Evolutionary conservation across 192 early-diverging fungal species (phyloP).

Genomic region (Coemansia sp.): DNA sequence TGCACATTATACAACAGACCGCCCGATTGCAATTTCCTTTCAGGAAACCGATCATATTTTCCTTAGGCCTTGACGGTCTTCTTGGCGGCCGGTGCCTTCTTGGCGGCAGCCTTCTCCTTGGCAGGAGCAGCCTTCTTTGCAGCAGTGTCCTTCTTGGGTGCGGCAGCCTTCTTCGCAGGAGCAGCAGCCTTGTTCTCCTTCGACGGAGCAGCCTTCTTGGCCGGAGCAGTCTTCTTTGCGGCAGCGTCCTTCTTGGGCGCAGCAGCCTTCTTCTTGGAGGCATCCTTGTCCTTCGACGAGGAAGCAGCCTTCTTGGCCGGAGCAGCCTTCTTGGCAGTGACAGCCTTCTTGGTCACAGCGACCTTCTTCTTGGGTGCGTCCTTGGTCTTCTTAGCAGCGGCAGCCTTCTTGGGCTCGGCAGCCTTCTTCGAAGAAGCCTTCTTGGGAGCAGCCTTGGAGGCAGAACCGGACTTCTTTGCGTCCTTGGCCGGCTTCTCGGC

Average conservation of each 20-base stretch:
- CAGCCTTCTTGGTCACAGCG: conserved; percentile 19
- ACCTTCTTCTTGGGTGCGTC: conserved; percentile 18
- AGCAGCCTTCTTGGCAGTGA: conserved; percentile 18
- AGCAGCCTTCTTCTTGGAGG: conserved; percentile 4
- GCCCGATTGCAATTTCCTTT: not conserved
- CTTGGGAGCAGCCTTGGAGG: conserved; percentile 5
- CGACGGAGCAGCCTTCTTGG: conserved; percentile 21
- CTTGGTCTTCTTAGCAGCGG: conserved; percentile 10
- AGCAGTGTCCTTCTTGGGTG: conserved; percentile 16
- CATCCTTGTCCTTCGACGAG: not conserved
- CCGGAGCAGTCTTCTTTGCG: not conserved
- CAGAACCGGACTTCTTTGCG: conserved; percentile 17
- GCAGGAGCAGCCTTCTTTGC: conserved; percentile 24
- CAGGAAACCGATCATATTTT: not conserved
- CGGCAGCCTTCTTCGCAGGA: conserved; percentile 16
- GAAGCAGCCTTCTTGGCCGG: conserved; percentile 22
- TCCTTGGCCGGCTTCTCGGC: conserved; percentile 26
- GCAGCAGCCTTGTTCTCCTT: conserved; percentile 15
- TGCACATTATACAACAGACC: not conserved
- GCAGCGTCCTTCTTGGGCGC: conserved; percentile 5
- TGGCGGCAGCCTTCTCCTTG: conserved; percentile 19
- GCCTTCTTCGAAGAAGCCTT: conserved; percentile 14
- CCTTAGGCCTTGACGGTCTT: conserved; percentile 16
- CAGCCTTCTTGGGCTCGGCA: conserved; percentile 18
- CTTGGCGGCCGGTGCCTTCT: conserved; percentile 26